Percentiles rank a stretch among this genome's conserved stretches.
phyloP scores from a whole-genome alignment of 1,139 yeast genomes.

The Blastobotrys arbuscula region DNA sequence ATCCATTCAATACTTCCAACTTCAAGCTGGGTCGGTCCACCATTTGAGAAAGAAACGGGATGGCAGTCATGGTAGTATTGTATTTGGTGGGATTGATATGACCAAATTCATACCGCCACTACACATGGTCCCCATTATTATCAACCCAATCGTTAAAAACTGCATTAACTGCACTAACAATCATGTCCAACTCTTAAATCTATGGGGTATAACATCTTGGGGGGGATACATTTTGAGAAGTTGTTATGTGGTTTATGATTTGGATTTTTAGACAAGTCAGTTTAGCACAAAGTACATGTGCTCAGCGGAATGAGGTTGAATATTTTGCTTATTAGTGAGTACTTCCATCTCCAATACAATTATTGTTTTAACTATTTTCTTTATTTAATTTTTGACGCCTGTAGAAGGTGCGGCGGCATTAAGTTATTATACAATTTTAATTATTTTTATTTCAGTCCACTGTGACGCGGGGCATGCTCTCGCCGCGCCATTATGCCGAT shows the following conservation, averaged over 20 bases:
- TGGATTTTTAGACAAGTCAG: constrained; percentile 30
- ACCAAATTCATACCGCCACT: constrained; percentile 47
- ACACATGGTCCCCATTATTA: constrained; percentile 38
- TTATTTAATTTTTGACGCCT: too few species aligned
- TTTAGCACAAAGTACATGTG: constrained; percentile 19
- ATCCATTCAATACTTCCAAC: too few species aligned
- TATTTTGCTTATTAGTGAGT: constrained; percentile 2
- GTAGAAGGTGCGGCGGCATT: too few species aligned
- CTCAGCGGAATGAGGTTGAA: background rate
- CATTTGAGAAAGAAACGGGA: too few species aligned
- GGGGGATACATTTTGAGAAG: constrained; percentile 79
- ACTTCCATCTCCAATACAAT: too few species aligned
- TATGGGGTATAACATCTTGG: constrained; percentile 38
- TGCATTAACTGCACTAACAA: constrained; percentile 18
- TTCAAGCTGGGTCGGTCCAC: too few species aligned
- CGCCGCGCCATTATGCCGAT: too few species aligned
- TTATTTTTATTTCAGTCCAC: too few species aligned
- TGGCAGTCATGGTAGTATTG: constrained; percentile 41
- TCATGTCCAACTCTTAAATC: constrained; percentile 24
- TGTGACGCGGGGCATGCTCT: too few species aligned
- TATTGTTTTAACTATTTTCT: too few species aligned
- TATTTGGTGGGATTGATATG: constrained; percentile 59
- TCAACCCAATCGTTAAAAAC: constrained; percentile 21
- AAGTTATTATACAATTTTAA: too few species aligned
- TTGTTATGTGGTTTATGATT: constrained; percentile 73